These are phyloP conservation scores for Tylopilus sp. DNA, from an alignment of 768 basidiomycete genomes.

Conservation along the genomic window DNA sequence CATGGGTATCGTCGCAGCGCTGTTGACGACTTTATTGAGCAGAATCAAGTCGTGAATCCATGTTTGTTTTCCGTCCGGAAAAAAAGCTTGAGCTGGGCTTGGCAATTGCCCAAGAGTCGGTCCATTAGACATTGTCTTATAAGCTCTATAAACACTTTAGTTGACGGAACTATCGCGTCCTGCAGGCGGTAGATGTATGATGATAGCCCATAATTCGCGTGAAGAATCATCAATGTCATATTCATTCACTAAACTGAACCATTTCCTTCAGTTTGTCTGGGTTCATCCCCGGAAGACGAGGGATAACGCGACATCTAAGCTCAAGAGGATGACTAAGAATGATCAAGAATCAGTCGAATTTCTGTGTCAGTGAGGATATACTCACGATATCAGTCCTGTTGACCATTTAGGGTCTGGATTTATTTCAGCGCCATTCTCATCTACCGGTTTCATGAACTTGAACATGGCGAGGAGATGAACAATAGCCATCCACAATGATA, in stretches of 20 bases:
- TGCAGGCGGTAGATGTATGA: too few species aligned
- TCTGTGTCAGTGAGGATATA: neutral
- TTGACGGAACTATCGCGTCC: too few species aligned
- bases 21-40: too few species aligned
- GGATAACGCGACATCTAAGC: constrained; percentile 27
- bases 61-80: too few species aligned
- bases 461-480: constrained; percentile 30
- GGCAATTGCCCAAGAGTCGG: too few species aligned
- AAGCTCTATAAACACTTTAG: too few species aligned
- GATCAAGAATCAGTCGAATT: constrained; percentile 1
- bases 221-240: neutral
- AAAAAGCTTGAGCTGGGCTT: too few species aligned
- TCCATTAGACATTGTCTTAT: too few species aligned
- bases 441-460: constrained; percentile 27
- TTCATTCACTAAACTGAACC: constrained; percentile 12
- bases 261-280: constrained; percentile 14
- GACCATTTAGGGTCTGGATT: constrained; percentile 27
- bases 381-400: constrained; percentile 29
- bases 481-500: constrained; percentile 31
- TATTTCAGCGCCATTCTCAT: constrained; percentile 25
- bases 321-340: constrained; percentile 25
- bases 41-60: too few species aligned
- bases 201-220: neutral
- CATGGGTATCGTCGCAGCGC: too few species aligned
- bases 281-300: constrained; percentile 17